phyloP scores from a whole-genome alignment of 2,329 filamentous ascomycete species.

The Talaromyces sp. region DNA sequence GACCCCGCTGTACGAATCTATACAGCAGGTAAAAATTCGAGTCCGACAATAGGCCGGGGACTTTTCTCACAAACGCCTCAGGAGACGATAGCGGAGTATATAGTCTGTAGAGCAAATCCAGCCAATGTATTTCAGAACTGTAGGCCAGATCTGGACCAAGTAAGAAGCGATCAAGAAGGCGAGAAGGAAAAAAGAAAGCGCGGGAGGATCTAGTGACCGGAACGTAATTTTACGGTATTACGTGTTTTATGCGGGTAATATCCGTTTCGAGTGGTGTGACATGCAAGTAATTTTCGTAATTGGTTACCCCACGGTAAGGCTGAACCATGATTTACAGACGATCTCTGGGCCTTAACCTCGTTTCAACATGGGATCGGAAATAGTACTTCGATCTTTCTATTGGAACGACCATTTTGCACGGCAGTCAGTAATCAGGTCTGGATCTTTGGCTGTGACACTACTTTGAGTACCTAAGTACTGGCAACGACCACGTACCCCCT shows the following conservation, averaged over 20 bases:
- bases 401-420: too few species aligned
- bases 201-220: neutral
- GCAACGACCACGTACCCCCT: too few species aligned
- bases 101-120: neutral
- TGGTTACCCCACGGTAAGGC: constrained; percentile 11
- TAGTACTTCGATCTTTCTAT: too few species aligned
- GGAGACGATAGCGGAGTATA: neutral
- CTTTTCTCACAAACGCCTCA: neutral
- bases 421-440: too few species aligned
- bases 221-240: constrained; percentile 6
- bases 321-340: neutral
- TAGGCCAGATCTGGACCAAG: constrained; percentile 9
- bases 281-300: neutral
- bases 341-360: neutral
- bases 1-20: constrained; percentile 8
- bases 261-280: neutral
- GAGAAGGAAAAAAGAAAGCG: neutral
- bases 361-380: too few species aligned
- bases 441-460: too few species aligned
- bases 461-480: too few species aligned
- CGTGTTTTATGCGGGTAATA: neutral
- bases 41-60: neutral
- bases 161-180: neutral
- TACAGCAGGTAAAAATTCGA: neutral
- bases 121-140: neutral